A percentile compares a stretch with the other conserved stretches of the same genome.
These are phyloP conservation scores for Melanomma pulvis-pyrius DNA, from an alignment of 495 filamentous ascomycete species.

Conservation along the genomic window DNA sequence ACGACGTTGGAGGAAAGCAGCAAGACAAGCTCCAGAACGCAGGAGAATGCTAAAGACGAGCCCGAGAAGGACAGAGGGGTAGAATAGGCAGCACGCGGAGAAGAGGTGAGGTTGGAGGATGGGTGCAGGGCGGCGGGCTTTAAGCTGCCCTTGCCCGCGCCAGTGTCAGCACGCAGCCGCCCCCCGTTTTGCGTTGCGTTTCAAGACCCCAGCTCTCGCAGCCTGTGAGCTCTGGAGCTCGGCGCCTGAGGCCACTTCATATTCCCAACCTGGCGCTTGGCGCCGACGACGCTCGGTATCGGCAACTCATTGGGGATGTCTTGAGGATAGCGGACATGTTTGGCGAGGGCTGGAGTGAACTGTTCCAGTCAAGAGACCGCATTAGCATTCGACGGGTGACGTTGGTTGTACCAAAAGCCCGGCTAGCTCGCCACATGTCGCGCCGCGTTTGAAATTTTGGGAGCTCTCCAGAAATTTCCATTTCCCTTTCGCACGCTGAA, in stretches of 20 bases:
- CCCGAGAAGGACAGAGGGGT: neutral
- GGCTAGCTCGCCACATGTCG: too few relatives aligned
- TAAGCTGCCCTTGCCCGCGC: conserved; percentile 1
- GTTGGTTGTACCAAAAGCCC: neutral
- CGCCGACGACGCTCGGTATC: neutral
- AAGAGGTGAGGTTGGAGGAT: conserved; percentile 16
- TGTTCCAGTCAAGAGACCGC: neutral
- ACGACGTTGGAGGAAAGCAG: neutral
- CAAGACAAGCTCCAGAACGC: neutral
- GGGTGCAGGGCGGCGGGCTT: conserved; percentile 3
- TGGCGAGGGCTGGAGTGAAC: neutral
- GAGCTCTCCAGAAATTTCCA: neutral
- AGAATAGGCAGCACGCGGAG: conserved; percentile 1
- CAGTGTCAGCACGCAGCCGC: conserved; percentile 23
- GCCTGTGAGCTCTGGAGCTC: neutral
- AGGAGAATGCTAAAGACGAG: conserved; percentile 3
- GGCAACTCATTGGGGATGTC: neutral
- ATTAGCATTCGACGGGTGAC: neutral
- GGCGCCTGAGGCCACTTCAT: conserved; percentile 12
- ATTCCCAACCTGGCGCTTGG: neutral
- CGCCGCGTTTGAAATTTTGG: neutral
- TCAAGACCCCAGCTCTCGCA: conserved; percentile 26
- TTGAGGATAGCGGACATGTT: neutral
- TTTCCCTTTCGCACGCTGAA: neutral
- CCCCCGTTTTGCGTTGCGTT: conserved; percentile 31